Percentiles rank a stretch among this genome's conserved stretches.
These are phyloP conservation scores for Candida railenensis DNA, from an alignment of 805 yeast species.

Conservation along the genomic window DNA sequence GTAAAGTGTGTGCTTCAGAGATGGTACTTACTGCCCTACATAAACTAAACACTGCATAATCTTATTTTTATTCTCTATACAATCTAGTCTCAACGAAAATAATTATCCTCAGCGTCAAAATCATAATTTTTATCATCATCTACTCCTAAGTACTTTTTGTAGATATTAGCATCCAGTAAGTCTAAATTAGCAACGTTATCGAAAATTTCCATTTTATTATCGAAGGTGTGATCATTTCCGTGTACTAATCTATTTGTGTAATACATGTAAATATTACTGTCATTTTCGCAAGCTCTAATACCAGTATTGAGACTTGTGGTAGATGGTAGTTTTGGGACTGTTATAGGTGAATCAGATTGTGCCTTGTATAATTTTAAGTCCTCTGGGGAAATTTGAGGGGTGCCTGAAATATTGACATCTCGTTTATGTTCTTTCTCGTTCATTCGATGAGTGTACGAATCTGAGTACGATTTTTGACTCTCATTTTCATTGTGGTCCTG, in stretches of 20 bases:
- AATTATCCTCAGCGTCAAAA: conserved; percentile 28
- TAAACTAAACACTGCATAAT: too few species aligned
- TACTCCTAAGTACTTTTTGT: conserved; percentile 23
- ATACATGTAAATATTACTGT: conserved; percentile 14
- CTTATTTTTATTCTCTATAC: background rate
- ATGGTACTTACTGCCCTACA: too few species aligned
- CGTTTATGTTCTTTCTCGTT: background rate
- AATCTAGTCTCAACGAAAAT: conserved; percentile 14
- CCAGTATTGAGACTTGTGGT: background rate
- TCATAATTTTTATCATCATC: conserved; percentile 19
- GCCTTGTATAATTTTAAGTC: conserved; percentile 12
- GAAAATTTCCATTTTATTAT: background rate
- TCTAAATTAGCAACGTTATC: conserved; percentile 6
- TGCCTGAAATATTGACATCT: conserved; percentile 4
- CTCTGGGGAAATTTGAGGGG: background rate
- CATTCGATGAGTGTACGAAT: background rate
- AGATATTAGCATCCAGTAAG: conserved; percentile 18
- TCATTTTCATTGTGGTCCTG: background rate
- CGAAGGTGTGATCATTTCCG: background rate
- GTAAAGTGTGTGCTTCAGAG: too few species aligned
- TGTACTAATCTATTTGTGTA: conserved; percentile 8
- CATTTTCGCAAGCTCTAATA: conserved; percentile 5
- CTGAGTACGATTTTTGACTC: background rate
- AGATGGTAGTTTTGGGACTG: background rate
- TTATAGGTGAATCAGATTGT: conserved; percentile 8